Evolutionary conservation across 2,329 filamentous ascomycete species (phyloP).

Genomic region (Rasamsonia emersonii): DNA sequence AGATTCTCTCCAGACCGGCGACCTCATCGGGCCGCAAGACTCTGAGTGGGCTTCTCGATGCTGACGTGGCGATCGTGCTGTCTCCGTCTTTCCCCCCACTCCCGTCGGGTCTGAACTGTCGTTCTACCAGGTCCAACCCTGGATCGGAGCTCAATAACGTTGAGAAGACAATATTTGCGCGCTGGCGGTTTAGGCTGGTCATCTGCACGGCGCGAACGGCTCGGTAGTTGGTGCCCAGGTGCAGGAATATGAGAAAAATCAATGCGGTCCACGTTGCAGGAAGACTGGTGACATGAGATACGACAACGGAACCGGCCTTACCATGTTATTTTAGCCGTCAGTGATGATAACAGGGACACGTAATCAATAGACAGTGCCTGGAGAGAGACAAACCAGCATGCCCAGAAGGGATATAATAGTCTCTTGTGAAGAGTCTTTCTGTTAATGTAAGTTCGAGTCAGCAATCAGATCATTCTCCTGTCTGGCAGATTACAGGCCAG

Average conservation of each 20-base stretch:
- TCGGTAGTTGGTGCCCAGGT: slow-evolving; percentile 76
- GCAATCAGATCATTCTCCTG: background rate
- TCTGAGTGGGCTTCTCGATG: slow-evolving; percentile 1
- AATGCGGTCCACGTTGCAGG: slow-evolving; percentile 66
- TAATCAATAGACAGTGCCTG: background rate
- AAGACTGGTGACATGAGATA: slow-evolving; percentile 64
- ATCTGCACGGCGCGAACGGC: slow-evolving; percentile 80
- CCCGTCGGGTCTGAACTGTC: background rate
- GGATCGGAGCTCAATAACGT: slow-evolving; percentile 38
- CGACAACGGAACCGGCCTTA: slow-evolving; percentile 66
- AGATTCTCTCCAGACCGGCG: slow-evolving; percentile 49
- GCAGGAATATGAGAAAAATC: slow-evolving; percentile 61
- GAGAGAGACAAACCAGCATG: slow-evolving; percentile 53
- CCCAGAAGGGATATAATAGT: slow-evolving; percentile 84
- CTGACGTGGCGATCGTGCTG: slow-evolving; percentile 7
- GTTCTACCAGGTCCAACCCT: slow-evolving; percentile 13
- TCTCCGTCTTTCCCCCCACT: slow-evolving; percentile 1
- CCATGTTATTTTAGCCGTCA: slow-evolving; percentile 7
- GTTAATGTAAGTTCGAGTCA: slow-evolving; percentile 6
- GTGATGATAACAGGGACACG: slow-evolving; percentile 1
- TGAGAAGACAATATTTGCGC: slow-evolving; percentile 69
- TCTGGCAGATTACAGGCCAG: background rate
- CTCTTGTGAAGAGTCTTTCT: slow-evolving; percentile 89
- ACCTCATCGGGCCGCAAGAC: slow-evolving; percentile 56
- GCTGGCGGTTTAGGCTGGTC: slow-evolving; percentile 75